Percentiles rank a stretch among this genome's conserved stretches.
Evolutionary conservation across 2,329 filamentous ascomycete species (phyloP).

Genomic region (Aureobasidium leucospermi): DNA sequence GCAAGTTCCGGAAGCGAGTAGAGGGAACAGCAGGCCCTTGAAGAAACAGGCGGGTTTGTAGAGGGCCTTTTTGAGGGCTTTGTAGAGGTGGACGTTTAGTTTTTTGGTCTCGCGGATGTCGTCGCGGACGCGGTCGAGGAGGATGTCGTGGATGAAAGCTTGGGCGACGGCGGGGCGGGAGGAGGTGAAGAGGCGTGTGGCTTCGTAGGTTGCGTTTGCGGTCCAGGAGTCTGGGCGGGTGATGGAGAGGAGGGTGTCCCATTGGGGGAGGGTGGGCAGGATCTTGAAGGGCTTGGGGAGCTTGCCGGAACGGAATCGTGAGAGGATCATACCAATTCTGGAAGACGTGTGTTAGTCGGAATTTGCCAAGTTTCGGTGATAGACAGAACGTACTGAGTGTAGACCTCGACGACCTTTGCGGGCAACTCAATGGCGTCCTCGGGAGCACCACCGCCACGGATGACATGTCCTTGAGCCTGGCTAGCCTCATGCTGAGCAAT

Average conservation of each 20-base stretch:
- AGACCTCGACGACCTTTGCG: conserved; percentile 88
- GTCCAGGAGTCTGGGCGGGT: conserved; percentile 77
- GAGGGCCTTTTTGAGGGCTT: conserved; percentile 80
- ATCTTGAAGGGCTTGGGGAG: conserved; percentile 98
- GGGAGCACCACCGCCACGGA: conserved; percentile 49
- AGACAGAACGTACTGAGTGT: conserved; percentile 58
- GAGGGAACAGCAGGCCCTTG: conserved; percentile 89
- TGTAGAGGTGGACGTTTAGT: conserved; percentile 91
- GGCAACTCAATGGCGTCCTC: conserved; percentile 83
- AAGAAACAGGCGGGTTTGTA: conserved; percentile 97
- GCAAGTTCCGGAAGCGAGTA: conserved; percentile 78
- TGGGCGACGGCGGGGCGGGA: conserved; percentile 73
- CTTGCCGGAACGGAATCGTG: conserved; percentile 91
- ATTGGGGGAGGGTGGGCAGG: conserved; percentile 82
- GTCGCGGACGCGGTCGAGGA: conserved; percentile 84
- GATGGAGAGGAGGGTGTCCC: conserved; percentile 79
- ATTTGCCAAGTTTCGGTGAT: neutral
- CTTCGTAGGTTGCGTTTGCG: conserved; percentile 76
- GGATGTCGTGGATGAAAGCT: conserved; percentile 75
- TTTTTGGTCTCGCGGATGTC: conserved; percentile 93
- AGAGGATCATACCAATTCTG: conserved; percentile 71
- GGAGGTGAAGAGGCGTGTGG: conserved; percentile 87
- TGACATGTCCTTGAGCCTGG: conserved; percentile 36
- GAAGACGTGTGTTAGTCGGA: conserved; percentile 3
- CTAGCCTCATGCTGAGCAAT: conserved; percentile 84